Base-by-base conservation (phyloP, 495 filamentous ascomycete species). In the Penicillium taxi region DNA sequence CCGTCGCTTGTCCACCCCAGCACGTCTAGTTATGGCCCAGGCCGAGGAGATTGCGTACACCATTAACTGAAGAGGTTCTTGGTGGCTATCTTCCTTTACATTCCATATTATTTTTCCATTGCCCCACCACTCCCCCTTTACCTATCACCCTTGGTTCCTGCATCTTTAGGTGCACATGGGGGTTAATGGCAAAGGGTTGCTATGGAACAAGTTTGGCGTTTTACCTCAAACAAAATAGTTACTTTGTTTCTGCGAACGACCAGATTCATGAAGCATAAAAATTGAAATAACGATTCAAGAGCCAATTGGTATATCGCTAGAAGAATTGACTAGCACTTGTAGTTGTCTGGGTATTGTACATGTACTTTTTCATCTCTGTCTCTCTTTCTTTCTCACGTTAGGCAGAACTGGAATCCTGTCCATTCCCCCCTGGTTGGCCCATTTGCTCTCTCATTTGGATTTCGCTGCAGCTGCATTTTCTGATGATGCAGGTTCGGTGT, bases 1-100 rank as follows among this genome's bases (percentile, higher is more conserved):
- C 19, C 37, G 39, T 9, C 26, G 29, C 12, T 34, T 47, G 9
- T 42, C 39, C 5, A 71, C 55, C 13, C 56, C 61, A 5, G 53
- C 55, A 35, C 47, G 64, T 6, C 54, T 61, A 25, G 22, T 15
- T 24, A 56, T 53, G 1, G 30, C 30, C 14, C 17, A 32, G 5
- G 30, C 35, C 12, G 16, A 11, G 0, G 50, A 53, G 18, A 32
- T 35, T 12, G 47, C 42, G n/a, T 26, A 35, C 23, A 29, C 41
- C 7, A 20, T 17, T n/a, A n/a, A n/a, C n/a, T n/a, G n/a, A n/a
- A 7, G 6, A 7, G 1, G 19, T 24, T 12, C 34, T 19, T 35
- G 24, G 4, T 7, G 8, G n/a, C 20, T 9, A 6, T 35, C 26
- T 3, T 29, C 5, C 9, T 7, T 29, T 6, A n/a, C 5, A 14